A percentile compares a stretch with the other conserved stretches of the same genome.
Evolutionary conservation across 2,329 filamentous ascomycete genomes (phyloP).

Genomic region (Microcyclospora pomicola): DNA sequence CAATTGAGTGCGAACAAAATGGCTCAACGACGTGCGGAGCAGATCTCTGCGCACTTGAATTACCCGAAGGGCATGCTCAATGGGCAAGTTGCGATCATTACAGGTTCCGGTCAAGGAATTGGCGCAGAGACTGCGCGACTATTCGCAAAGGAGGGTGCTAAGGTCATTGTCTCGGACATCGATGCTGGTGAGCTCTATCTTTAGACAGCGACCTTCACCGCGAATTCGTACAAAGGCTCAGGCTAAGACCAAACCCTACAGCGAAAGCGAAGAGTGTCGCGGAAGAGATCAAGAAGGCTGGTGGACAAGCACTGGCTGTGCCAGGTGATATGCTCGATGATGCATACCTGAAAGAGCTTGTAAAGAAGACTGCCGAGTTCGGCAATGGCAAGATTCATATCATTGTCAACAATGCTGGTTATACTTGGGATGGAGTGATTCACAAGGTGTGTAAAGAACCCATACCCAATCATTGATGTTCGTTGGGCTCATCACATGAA

Average conservation of each 20-base stretch:
- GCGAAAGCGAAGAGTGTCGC: conserved; percentile 57
- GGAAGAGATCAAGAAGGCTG: conserved; percentile 51
- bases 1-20: conserved; percentile 7
- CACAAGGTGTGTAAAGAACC: conserved; percentile 46
- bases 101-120: conserved; percentile 74
- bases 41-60: conserved; percentile 68
- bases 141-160: conserved; percentile 75
- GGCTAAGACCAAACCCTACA: conserved; percentile 20
- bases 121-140: conserved; percentile 70
- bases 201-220: not conserved
- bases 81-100: conserved; percentile 76
- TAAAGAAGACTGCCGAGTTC: conserved; percentile 63
- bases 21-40: conserved; percentile 35
- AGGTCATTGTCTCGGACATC: conserved; percentile 72
- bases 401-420: conserved; percentile 83
- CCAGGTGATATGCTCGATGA: conserved; percentile 63
- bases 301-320: conserved; percentile 57
- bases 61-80: conserved; percentile 66
- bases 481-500: not conserved
- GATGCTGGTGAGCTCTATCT: conserved; percentile 44
- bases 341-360: conserved; percentile 56
- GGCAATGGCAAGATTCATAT: conserved; percentile 80
- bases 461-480: not conserved
- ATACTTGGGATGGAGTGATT: conserved; percentile 86
- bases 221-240: not conserved